A percentile compares a stretch with the other conserved stretches of the same genome.
Conservation (phyloP, 2,329 filamentous ascomycete species). For the Amesomyces nigricolor region DNA sequence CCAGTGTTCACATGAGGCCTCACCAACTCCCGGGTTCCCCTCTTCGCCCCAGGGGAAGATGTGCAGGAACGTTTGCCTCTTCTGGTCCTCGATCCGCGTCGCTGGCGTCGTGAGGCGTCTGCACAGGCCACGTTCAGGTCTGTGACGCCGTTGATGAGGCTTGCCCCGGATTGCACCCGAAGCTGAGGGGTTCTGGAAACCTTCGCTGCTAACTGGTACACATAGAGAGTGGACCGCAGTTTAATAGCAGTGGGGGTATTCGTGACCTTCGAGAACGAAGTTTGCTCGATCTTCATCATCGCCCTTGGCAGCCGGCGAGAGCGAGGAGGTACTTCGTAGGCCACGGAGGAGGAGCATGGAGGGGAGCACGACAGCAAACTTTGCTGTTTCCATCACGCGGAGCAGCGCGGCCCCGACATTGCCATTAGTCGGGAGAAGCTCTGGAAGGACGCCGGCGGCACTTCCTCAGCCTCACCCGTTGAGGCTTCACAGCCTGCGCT, state of each 20-base stretch:
- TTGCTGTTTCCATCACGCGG: neutral
- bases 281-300: neutral
- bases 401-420: neutral
- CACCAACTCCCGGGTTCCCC: neutral
- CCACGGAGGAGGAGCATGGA: constrained; percentile 1
- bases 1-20: neutral
- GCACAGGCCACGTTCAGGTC: neutral
- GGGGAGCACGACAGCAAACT: neutral
- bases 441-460: neutral
- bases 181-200: constrained; percentile 3
- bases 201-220: neutral
- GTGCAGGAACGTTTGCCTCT: constrained; percentile 1
- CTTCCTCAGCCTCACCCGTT: neutral
- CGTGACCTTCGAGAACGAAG: neutral
- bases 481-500: neutral
- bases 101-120: neutral
- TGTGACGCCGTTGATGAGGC: neutral
- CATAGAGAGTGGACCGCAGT: neutral
- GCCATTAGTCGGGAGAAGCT: neutral
- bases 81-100: neutral
- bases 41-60: neutral
- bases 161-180: neutral
- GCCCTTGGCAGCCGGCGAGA: neutral
- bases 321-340: neutral
- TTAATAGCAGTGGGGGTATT: neutral